phyloP scores from a whole-genome alignment of 208 protist species.

The Leishmania amazonensis region DNA sequence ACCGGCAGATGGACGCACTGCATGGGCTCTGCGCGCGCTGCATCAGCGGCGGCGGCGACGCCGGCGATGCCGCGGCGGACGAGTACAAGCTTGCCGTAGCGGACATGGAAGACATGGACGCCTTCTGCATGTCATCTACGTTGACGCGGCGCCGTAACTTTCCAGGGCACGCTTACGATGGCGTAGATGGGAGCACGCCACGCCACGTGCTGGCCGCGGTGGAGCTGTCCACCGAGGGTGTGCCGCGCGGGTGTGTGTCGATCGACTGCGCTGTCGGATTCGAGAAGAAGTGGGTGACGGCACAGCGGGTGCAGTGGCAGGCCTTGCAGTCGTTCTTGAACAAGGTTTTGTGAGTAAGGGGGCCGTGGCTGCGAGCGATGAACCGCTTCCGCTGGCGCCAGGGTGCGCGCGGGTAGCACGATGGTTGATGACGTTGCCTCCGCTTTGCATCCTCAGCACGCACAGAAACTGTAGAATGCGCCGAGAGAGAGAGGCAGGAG shows the following conservation, averaged over 20 bases:
- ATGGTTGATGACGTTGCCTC: not conserved
- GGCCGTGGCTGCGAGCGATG: not conserved
- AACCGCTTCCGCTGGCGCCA: not conserved
- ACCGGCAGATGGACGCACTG: conserved; percentile 21
- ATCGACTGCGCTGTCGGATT: conserved; percentile 74
- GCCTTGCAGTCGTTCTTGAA: conserved; percentile 43
- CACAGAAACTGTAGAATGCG: not conserved
- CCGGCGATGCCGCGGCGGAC: conserved; percentile 7
- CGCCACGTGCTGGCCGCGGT: conserved; percentile 16
- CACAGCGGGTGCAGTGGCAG: conserved; percentile 53
- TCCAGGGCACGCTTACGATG: not conserved
- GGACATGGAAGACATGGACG: conserved; percentile 50
- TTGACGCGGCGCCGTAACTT: not conserved
- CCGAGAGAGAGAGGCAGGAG: not conserved
- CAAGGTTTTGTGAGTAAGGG: conserved; percentile 16
- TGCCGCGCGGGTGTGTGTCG: conserved; percentile 50
- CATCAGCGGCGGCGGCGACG: conserved; percentile 37
- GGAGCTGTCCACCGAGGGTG: conserved; percentile 16
- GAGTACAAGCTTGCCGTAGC: conserved; percentile 1
- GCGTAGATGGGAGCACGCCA: conserved; percentile 13
- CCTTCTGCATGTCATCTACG: conserved; percentile 1
- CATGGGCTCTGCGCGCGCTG: conserved; percentile 38
- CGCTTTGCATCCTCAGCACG: not conserved
- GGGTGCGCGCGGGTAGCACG: not conserved
- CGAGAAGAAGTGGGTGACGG: conserved; percentile 57